Evolutionary conservation across 2,329 filamentous ascomycete genomes (phyloP).

Genomic region (Ceratocystis colombiana): DNA sequence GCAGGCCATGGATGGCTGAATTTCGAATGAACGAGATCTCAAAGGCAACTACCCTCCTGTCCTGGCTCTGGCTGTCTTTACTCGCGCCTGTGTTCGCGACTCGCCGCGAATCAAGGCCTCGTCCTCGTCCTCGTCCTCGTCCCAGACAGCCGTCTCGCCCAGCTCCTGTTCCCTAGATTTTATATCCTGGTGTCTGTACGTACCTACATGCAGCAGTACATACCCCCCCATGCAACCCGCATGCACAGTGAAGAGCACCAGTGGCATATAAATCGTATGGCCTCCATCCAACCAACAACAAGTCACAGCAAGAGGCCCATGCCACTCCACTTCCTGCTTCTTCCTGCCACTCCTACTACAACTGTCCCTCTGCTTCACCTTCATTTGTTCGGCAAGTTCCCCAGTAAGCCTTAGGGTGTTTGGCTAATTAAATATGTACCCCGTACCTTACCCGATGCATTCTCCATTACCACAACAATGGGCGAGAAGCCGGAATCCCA

Average conservation of each 20-base stretch:
- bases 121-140: no score
- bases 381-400: slow-evolving; percentile 10
- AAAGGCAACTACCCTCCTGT: not conserved
- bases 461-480: slow-evolving; percentile 9
- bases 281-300: not conserved
- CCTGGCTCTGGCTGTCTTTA: not conserved
- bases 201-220: not conserved
- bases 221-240: not conserved
- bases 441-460: slow-evolving; percentile 10
- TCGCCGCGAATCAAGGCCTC: no score
- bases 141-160: no score
- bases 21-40: not conserved
- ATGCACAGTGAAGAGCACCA: not conserved
- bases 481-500: slow-evolving; percentile 6
- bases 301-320: slow-evolving; percentile 1
- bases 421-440: slow-evolving; percentile 1
- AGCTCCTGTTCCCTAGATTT: no score
- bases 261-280: not conserved
- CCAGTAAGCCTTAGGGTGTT: not conserved
- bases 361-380: not conserved
- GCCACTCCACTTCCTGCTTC: not conserved
- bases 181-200: not conserved
- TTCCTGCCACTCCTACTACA: slow-evolving; percentile 8
- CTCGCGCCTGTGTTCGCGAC: not conserved
- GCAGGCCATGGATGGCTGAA: not conserved